phyloP scores from a whole-genome alignment of 2,329 filamentous ascomycete species.

The Fusarium aywerte region DNA sequence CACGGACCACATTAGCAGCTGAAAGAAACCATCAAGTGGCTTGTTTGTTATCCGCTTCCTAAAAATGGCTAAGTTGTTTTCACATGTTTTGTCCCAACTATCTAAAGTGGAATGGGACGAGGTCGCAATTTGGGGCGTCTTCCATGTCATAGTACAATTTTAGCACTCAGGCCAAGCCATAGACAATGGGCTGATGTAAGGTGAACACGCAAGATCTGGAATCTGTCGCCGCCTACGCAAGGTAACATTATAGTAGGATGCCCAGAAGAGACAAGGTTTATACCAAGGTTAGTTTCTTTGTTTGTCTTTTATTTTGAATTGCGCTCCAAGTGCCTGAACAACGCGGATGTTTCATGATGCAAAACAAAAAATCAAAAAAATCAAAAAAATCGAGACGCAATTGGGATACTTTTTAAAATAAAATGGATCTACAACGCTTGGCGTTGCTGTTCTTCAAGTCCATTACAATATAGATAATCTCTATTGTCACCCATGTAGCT shows the following conservation, averaged over 20 bases:
- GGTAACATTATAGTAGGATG: conserved; percentile 18
- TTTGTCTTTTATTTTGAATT: not conserved
- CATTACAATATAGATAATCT: not conserved
- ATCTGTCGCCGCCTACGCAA: not conserved
- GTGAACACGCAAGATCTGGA: conserved; percentile 8
- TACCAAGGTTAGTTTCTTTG: conserved; percentile 16
- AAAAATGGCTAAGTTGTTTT: not conserved
- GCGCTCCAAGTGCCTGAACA: not conserved
- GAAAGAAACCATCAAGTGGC: conserved; percentile 3
- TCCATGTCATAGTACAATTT: conserved; percentile 29
- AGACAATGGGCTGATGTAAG: conserved; percentile 43
- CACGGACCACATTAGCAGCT: conserved; percentile 12
- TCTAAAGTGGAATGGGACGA: not conserved
- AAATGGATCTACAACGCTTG: not conserved
- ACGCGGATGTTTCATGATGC: not conserved
- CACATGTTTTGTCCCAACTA: not conserved
- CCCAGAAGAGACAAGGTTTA: conserved; percentile 1
- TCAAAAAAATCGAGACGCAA: no score
- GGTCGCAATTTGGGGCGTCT: no score
- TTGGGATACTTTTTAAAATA: no score
- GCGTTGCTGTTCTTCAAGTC: not conserved
- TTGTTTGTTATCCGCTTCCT: not conserved
- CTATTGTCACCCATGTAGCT: conserved; percentile 3
- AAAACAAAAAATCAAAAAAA: no score
- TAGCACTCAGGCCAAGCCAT: conserved; percentile 22